Conservation (phyloP, 352 stramenopile genomes). For the Thalassiosira mediterranea region DNA sequence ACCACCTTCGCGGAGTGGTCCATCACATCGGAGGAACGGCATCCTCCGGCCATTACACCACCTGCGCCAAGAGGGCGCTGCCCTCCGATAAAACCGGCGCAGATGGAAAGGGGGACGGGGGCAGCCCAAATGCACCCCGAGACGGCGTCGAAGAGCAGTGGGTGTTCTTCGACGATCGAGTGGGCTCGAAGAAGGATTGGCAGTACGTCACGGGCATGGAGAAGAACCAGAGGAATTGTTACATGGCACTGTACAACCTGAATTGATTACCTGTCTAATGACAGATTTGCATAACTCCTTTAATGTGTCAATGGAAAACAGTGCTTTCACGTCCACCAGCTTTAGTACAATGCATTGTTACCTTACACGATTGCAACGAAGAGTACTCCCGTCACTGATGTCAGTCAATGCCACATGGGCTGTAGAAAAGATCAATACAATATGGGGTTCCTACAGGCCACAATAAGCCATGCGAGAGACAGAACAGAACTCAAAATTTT, state of each 20-base stretch:
- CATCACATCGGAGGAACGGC: constrained; percentile 72
- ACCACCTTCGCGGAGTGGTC: constrained; percentile 66
- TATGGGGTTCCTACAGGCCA: too few relatives aligned
- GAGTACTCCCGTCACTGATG: too few relatives aligned
- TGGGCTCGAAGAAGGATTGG: constrained; percentile 30
- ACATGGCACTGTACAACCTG: constrained; percentile 59
- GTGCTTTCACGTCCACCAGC: too few relatives aligned
- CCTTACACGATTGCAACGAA: too few relatives aligned
- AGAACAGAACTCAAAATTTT: too few relatives aligned
- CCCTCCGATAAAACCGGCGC: neutral
- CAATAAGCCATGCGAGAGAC: too few relatives aligned
- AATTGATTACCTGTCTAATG: too few relatives aligned
- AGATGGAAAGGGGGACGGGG: neutral
- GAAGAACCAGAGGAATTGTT: constrained; percentile 57
- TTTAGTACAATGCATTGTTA: too few relatives aligned
- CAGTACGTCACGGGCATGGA: constrained; percentile 46
- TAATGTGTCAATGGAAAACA: too few relatives aligned
- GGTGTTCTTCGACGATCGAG: constrained; percentile 72
- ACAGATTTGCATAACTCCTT: too few relatives aligned
- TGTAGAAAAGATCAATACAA: too few relatives aligned
- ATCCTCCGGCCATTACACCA: constrained; percentile 77
- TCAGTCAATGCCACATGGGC: too few relatives aligned
- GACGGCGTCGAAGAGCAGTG: constrained; percentile 52
- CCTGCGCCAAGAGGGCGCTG: constrained; percentile 47
- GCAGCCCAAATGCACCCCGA: constrained; percentile 7